Base-by-base conservation (phyloP, 345 rosid species). In the Odontarrhena argentea region DNA sequence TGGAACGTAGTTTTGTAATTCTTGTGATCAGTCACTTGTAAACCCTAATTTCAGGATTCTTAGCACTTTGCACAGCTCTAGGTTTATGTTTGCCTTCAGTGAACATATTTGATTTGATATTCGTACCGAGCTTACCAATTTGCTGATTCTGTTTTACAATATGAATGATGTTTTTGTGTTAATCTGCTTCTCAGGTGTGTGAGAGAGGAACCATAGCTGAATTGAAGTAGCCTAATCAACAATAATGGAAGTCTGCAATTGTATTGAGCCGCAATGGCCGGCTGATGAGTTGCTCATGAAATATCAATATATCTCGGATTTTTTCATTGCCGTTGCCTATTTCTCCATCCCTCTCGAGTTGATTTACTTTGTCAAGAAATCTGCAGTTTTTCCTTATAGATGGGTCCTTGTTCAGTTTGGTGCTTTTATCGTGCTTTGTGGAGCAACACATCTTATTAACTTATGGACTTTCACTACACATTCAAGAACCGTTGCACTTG, bases 341-440 rank as follows among this genome's bases (percentile, higher is more conserved):
- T 95, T 95, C 62, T 95, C 99, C 2, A 95, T 95, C 70, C 99
- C 99, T 55, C 76, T 94, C 1, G 99, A 95, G 82, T 80, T 95
- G 47, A 89, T 95, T 41, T 95, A 95, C 74, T 95, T 95, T 47
- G 99, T 95, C 61, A 95, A 95, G 84, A 91, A 95, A 76, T 95
- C 99, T 18, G 80, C 96, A 0, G 87, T 91, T 14, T 91, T 95
- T 55, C 97, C 99, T 2, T 95, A 95, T 64, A 73, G 88, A 81
- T 95, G 99, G 97, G 99, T 95, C 22, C 99, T 95, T 45, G 97
- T 95, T 55, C 99, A 95, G 79, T 95, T 95, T 41, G 99, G 99
- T 46, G 99, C 97, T 67, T 95, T 95, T 74, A 95, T 95, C 14
- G 99, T 95, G 58, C 84, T 95, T n/a, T 95, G 99, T 48, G 99